These are phyloP conservation scores for Pseudocercospora macadamiae DNA, from an alignment of 2,329 filamentous ascomycete genomes.

Conservation along the genomic window DNA sequence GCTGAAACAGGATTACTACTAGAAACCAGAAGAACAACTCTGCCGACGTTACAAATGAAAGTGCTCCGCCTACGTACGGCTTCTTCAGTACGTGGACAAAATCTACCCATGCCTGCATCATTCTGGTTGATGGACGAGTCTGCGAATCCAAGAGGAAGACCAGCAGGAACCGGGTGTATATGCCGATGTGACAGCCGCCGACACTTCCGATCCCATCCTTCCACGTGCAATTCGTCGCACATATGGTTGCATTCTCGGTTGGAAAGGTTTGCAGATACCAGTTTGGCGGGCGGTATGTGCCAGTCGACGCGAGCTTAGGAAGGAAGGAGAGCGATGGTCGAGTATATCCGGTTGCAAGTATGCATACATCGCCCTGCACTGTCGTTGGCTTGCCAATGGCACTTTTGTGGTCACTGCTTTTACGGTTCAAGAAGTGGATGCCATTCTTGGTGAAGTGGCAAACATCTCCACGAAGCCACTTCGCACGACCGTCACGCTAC, in stretches of 20 bases:
- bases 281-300: conserved; percentile 76
- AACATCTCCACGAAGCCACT: conserved; percentile 82
- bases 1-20: conserved; percentile 77
- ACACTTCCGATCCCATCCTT: conserved; percentile 78
- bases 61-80: conserved; percentile 70
- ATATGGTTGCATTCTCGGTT: conserved; percentile 70
- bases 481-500: conserved; percentile 69
- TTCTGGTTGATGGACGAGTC: conserved; percentile 68
- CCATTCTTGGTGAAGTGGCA: conserved; percentile 64
- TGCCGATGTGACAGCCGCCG: conserved; percentile 85
- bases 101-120: conserved; percentile 86
- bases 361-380: conserved; percentile 74
- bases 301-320: conserved; percentile 70
- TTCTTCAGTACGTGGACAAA: conserved; percentile 74
- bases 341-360: conserved; percentile 82
- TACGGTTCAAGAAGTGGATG: conserved; percentile 70
- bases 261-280: conserved; percentile 91
- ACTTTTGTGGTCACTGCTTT: conserved; percentile 28
- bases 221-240: conserved; percentile 82
- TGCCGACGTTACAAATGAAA: conserved; percentile 87
- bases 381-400: conserved; percentile 43
- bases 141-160: conserved; percentile 84
- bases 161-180: conserved; percentile 81
- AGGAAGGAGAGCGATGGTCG: conserved; percentile 74
- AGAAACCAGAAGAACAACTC: conserved; percentile 84